Base-by-base conservation (phyloP, 768 basidiomycete genomes). In the Boletus sp. region DNA sequence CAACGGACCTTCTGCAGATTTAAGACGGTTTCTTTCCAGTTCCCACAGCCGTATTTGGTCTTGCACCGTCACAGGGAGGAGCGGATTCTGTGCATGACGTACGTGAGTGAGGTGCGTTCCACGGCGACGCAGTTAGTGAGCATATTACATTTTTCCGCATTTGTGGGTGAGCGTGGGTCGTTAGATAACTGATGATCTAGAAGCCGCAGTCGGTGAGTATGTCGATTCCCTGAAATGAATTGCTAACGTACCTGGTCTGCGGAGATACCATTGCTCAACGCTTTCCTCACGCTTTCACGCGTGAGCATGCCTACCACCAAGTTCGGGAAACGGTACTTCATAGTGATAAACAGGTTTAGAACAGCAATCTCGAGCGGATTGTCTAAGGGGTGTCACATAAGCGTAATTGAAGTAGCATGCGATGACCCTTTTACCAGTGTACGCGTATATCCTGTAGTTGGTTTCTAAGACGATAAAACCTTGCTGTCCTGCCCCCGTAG, bases 21-120 rank as follows among this genome's bases (percentile, higher is more conserved):
- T 89, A 10, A 98, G 78, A 52, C 97, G 84, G 70, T 97, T 94
- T 73, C 89, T 84, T 76, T 98, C 97, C 44, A 95, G 79, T 73
- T 99, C 95, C 94, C 97, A 99, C 17, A 98, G 79, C 55, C 96
- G 86, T 59, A 99, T 91, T 74, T 98, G 96, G 75, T 99, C 96
- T 68, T 97, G 94, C 0, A 99, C 96, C 0, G 97, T 98, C 44
- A 97, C 94, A 30, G 97, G 96, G 24, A 99, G 78, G 14, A 98
- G 77, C 9, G 95, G 95, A 68, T 92, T 92, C 92, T 95, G 68
- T 29, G 32, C 14, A 55, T 51, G 63, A 65, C 44, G 54, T 66
- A 68, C 55, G 11, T 61, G 45, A 63, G 53, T 55, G 51, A 35
- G 33, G 33, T 45, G 41, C n/a, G 11, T 40, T 37, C 28, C 17